Base-by-base conservation (phyloP, 768 basidiomycete genomes). In the Lentinula sp. region DNA sequence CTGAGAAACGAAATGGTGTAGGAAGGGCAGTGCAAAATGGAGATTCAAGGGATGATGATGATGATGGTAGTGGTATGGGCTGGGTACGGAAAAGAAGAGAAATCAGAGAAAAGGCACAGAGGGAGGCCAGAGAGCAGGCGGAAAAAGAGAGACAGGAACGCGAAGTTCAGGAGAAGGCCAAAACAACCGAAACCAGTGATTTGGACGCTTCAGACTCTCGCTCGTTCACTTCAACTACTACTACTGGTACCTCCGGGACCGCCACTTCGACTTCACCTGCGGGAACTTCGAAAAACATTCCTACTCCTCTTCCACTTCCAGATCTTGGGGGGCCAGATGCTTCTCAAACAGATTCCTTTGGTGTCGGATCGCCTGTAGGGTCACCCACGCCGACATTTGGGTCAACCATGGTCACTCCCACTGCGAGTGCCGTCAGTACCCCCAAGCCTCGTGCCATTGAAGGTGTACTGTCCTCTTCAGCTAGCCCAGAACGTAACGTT, bases 51-150 rank as follows among this genome's bases (percentile, higher is more conserved):
- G 80, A 74, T 1, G 88, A 89, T 18, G 84, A 82, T 0, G 89
- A 93, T 62, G 93, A 94, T 65, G 92, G 91, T 1, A 89, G 88
- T 70, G 93, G 93, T 9, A 87, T 94, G 84, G 85, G 80, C 0
- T 95, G 93, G 93, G 80, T 95, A 28, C 84, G 79, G 74, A 75
- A 71, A 63, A 70, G 93, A 45, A 75, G 82, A 65, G 86, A 85
- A 68, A 74, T 79, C 66, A 71, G 80, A 53, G 86, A 82, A 70
- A 71, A 71, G 69, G 76, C 78, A 64, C 77, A 75, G 39, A 65
- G 65, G 46, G 79, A 78, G 63, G 48, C 52, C 5, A 32, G 16
- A 3, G 63, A 70, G 67, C 73, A 69, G 54, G 64, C 63, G 60
- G 73, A 69, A 53, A 65, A 68, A 43, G 66, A 65, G 43, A 68